Percentiles rank a stretch among this genome's conserved stretches.
Evolutionary conservation across 306 rosid species (phyloP).

Genomic region (Lupinus albus): DNA sequence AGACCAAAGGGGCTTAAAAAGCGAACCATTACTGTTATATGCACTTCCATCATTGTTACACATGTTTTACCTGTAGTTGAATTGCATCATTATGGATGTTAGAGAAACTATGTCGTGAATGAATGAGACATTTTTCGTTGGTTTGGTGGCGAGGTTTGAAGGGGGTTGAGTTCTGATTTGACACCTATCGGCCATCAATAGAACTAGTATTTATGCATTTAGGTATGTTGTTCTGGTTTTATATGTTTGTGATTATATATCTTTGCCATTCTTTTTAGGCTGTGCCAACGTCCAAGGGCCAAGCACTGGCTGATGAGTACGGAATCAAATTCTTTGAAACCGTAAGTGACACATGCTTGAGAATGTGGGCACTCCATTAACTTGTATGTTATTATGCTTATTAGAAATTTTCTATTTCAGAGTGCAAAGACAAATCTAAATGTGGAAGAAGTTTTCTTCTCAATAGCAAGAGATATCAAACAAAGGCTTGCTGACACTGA

Average conservation of each 20-base stretch:
- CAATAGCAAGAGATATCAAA: conserved; percentile 86
- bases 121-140: conserved; percentile 6
- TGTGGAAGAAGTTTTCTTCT: conserved; percentile 94
- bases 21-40: neutral
- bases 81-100: conserved; percentile 27
- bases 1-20: conserved; percentile 10
- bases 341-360: conserved; percentile 57
- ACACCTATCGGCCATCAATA: neutral
- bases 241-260: conserved; percentile 12
- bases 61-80: conserved; percentile 24
- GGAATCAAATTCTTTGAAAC: conserved; percentile 97
- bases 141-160: conserved; percentile 1
- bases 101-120: conserved; percentile 7
- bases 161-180: conserved; percentile 28
- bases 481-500: conserved; percentile 88
- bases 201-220: neutral
- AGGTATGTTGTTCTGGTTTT: conserved; percentile 19
- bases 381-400: conserved; percentile 23
- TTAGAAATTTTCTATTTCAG: conserved; percentile 52
- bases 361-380: conserved; percentile 30
- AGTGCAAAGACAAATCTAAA: conserved; percentile 95
- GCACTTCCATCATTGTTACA: conserved; percentile 14
- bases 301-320: conserved; percentile 95
- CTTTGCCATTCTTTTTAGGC: conserved; percentile 52
- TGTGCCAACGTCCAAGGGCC: conserved; percentile 93